Base-by-base conservation (phyloP, 306 rosid species). In the Begonia loranthoides region DNA sequence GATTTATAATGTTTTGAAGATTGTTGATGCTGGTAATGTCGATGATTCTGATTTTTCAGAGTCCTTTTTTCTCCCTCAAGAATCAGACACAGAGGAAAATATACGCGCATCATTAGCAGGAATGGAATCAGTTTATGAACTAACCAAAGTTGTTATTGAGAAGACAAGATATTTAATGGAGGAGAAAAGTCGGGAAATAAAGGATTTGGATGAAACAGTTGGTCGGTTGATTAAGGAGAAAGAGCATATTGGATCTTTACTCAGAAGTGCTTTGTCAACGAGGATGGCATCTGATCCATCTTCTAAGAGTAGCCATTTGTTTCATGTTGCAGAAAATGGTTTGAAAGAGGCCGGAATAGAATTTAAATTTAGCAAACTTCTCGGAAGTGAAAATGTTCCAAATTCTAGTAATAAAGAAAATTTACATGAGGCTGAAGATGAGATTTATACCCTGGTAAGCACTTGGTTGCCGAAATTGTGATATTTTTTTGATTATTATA, bases 171-270 rank as follows among this genome's bases (percentile, higher is more conserved):
- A 71, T 65, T 65, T 69, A 51, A 59, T 73, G 39, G 88, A 83
- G 74, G 88, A 71, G 71, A 90, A 86, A 74, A 63, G 59, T 67
- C 58, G 33, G 2, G 66, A 80, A 68, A 73, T 86, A n/a, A 75
- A 52, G 69, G 63, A 73, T 71, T 78, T 90, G 54, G 85, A 86
- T 66, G 94, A 83, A 66, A 76, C 68, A 4, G 79, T 71, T 55
- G 65, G 66, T 72, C 81, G 66, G 70, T 67, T 90, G 56, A 74
- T 74, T 15, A 73, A 46, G 66, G 95, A 86, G 75, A 86, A 90
- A 76, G 99, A 86, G 62, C 96, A 90, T 59, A 80, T 90, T 78
- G 96, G 96, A 58, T 86, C 84, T 12, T 69, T 90, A 53, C 96
- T 90, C 17, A 74, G 94, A 60, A 86, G 94, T 50, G 93, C 94